Evolutionary conservation across 164 flowering plant species (phyloP), one percentile per base, ranked within the genome.

Genomic region (Tetracentron sinense): DNA sequence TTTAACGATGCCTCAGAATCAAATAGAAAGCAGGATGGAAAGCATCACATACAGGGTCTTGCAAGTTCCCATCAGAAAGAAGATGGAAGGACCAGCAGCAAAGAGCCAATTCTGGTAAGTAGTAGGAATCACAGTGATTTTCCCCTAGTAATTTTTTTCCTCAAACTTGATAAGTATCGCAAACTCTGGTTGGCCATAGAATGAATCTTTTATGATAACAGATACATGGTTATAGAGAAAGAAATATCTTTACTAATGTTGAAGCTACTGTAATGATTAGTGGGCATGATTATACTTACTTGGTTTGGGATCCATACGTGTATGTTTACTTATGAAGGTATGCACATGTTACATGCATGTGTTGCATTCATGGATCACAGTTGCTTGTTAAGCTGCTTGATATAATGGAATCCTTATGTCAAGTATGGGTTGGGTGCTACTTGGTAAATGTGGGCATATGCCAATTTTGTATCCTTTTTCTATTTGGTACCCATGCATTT

Each of bases 31-130:
- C 83, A 76, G 65, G 90, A 83, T 46, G 79, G 64, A 42, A 72
- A 58, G 62, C 74, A 73, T 74, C 72, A 38, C 44, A 16, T 16
- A 38, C 44, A 76, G 52, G 75, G 66, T 53, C 54, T 60, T 67
- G 69, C 57, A 11, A 70, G 72, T 58, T 67, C 78, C 52, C 72
- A 68, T 59, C 79, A 79, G 35, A 79, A 80, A 52, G 84, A 84
- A 61, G 90, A 81, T 78, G 84, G 78, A 60, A 73, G 80, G 70
- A 55, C 30, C 61, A 74, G 75, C 75, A 75, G 58, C 69, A 82
- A 78, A 68, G 97, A 86, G 67, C 91, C 86, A 28, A 61, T 77
- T 67, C 77, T 81, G 69, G 98, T 92, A 76, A 86, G 92, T 78
- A 42, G 7, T 61, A 17, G 21, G 7, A 20, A n/a, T 6, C 10